Conservation (phyloP, 495 filamentous ascomycete species). For the Xylaria sp. region DNA sequence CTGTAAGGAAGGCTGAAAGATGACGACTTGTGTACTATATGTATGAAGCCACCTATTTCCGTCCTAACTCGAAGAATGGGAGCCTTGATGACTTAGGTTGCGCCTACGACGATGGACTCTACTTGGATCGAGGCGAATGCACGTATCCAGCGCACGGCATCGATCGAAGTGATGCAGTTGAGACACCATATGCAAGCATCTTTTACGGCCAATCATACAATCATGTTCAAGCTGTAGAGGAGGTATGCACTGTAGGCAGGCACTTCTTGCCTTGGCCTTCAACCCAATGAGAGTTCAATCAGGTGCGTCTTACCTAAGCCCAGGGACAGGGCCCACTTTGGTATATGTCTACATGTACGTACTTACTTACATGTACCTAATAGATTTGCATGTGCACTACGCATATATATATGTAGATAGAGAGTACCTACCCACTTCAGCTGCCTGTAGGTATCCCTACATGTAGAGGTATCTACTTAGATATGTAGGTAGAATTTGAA, state of each 20-base stretch:
- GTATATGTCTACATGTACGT: background rate
- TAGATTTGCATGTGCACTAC: too few relatives aligned
- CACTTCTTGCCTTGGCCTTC: background rate
- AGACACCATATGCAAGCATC: constrained; percentile 17
- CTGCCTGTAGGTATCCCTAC: too few relatives aligned
- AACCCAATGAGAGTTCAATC: background rate
- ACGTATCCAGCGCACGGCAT: constrained; percentile 24
- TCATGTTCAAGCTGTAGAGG: background rate
- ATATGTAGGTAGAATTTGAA: too few relatives aligned
- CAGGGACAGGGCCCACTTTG: background rate
- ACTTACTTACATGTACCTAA: too few relatives aligned
- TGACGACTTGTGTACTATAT: background rate
- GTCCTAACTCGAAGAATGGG: background rate
- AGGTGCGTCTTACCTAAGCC: background rate
- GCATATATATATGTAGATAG: too few relatives aligned
- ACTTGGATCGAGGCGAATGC: constrained; percentile 28
- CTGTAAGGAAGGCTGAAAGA: background rate
- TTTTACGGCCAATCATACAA: constrained; percentile 14
- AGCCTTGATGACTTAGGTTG: constrained; percentile 17
- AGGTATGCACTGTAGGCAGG: background rate
- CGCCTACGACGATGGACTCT: constrained; percentile 1
- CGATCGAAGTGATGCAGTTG: constrained; percentile 18
- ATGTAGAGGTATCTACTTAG: too few relatives aligned
- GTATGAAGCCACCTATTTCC: background rate
- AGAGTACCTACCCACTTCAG: too few relatives aligned